phyloP scores from a whole-genome alignment of 495 filamentous ascomycete genomes.

The Neurospora sp. region DNA sequence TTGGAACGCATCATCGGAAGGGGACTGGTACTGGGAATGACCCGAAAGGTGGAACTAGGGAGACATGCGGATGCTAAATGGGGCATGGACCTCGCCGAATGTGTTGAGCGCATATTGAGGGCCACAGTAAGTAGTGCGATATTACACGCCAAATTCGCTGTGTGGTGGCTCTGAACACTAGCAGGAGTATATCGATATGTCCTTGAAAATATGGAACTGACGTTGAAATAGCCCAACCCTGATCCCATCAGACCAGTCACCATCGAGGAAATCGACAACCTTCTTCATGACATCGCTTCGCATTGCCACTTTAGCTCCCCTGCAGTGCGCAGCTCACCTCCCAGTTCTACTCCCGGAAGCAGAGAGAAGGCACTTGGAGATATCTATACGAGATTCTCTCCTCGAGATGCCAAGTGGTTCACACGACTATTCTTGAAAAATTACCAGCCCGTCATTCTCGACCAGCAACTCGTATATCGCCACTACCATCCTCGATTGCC shows the following conservation, averaged over 20 bases:
- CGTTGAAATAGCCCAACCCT: conserved; percentile 28
- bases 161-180: background rate
- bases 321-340: conserved; percentile 41
- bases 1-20: conserved; percentile 56
- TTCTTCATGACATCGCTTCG: conserved; percentile 53
- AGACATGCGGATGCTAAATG: conserved; percentile 46
- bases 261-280: conserved; percentile 64
- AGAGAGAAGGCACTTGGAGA: conserved; percentile 39
- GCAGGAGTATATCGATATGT: background rate
- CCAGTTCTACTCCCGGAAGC: conserved; percentile 20
- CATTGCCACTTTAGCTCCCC: conserved; percentile 59
- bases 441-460: conserved; percentile 50
- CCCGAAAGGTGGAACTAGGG: conserved; percentile 48
- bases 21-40: conserved; percentile 49
- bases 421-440: conserved; percentile 73
- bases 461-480: conserved; percentile 32
- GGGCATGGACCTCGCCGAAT: conserved; percentile 56
- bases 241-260: conserved; percentile 37
- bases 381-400: conserved; percentile 51
- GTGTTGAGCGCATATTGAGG: conserved; percentile 55
- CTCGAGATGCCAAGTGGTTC: conserved; percentile 80
- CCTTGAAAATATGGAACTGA: background rate
- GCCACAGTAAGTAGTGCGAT: conserved; percentile 43
- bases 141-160: conserved; percentile 2
- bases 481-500: conserved; percentile 49